Conservation (phyloP, 2,329 filamentous ascomycete genomes). For the Sporothrix pseudoabietina region DNA sequence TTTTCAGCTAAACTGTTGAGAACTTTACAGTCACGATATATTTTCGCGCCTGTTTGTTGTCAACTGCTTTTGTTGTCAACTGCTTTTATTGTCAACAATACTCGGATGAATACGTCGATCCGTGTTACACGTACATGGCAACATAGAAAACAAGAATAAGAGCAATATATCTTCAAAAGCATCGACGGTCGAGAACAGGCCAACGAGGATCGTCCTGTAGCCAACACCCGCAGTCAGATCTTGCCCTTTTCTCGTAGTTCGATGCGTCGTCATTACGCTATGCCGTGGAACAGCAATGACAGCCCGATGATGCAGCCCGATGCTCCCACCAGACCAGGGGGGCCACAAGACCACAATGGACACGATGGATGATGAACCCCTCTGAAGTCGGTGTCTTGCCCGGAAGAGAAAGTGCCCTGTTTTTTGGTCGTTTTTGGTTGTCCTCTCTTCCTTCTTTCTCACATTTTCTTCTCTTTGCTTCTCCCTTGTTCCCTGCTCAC, state of each 20-base stretch:
- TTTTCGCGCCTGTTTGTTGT: not conserved
- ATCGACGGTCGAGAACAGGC: not conserved
- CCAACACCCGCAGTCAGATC: not conserved
- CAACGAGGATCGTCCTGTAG: not conserved
- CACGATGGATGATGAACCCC: constrained; percentile 8
- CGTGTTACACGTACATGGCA: not conserved
- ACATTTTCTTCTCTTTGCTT: not conserved
- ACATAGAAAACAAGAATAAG: not conserved
- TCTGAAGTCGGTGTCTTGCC: constrained; percentile 1
- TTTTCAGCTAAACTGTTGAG: not conserved
- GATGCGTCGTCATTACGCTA: not conserved
- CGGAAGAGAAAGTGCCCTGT: not conserved
- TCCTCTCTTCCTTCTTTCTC: not conserved
- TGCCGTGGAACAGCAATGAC: not conserved
- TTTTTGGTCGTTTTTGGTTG: not conserved
- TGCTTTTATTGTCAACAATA: not conserved
- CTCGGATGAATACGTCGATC: not conserved
- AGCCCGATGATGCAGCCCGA: not conserved
- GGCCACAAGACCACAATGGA: too few species aligned
- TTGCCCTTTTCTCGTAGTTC: not conserved
- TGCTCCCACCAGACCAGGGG: not conserved
- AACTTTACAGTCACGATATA: not conserved
- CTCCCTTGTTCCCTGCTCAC: constrained; percentile 1
- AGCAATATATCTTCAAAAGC: not conserved
- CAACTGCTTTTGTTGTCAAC: not conserved